phyloP scores from a whole-genome alignment of 2,329 filamentous ascomycete species.

The Metarhizium guizhouense region DNA sequence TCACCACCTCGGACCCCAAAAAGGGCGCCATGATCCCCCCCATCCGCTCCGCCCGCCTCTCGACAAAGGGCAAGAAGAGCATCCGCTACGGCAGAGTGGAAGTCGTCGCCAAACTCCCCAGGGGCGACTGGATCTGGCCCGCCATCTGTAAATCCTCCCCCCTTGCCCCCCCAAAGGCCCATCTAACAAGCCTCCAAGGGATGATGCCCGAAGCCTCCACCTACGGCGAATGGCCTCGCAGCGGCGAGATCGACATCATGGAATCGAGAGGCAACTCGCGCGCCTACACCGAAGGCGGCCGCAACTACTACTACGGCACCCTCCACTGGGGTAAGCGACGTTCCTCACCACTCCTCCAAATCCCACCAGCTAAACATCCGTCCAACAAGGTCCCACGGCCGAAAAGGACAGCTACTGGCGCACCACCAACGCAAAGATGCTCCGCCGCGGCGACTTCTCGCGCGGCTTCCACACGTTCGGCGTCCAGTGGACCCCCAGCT shows the following conservation, averaged over 20 bases:
- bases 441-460: constrained; percentile 29
- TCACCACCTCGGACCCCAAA: constrained; percentile 31
- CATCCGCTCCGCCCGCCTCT: constrained; percentile 38
- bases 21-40: constrained; percentile 38
- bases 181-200: constrained; percentile 15
- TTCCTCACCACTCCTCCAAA: not conserved
- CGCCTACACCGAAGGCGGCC: constrained; percentile 32
- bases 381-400: constrained; percentile 15
- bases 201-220: constrained; percentile 39
- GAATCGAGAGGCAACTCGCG: constrained; percentile 32
- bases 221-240: constrained; percentile 42
- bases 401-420: constrained; percentile 23
- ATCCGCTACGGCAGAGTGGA: constrained; percentile 30
- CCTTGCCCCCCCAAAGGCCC: not conserved
- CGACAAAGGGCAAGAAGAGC: constrained; percentile 19
- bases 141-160: constrained; percentile 24
- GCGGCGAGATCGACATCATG: constrained; percentile 45
- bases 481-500: constrained; percentile 41
- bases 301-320: constrained; percentile 32
- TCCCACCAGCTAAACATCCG: not conserved
- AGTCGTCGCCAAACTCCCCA: constrained; percentile 41
- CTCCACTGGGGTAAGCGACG: constrained; percentile 35
- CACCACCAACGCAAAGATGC: constrained; percentile 22
- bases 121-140: constrained; percentile 47
- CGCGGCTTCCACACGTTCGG: constrained; percentile 41